Evolutionary conservation across 2,329 filamentous ascomycete species (phyloP).

Genomic region (Colletotrichum shisoi): DNA sequence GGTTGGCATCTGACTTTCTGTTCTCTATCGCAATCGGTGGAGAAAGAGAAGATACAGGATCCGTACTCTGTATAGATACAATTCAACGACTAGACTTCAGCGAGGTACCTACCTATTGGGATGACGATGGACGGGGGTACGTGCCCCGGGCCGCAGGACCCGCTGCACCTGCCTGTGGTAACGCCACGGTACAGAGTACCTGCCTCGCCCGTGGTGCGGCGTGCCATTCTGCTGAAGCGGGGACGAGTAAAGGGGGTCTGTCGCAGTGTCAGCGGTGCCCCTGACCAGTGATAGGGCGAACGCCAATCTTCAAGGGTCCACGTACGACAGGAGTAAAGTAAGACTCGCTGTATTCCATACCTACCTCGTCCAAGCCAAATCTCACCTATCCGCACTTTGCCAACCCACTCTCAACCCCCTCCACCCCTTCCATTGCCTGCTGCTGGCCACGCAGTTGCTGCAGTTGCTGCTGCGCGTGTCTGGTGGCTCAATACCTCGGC

Average conservation of each 20-base stretch:
- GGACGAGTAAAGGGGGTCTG: background rate
- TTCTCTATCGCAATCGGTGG: constrained; percentile 14
- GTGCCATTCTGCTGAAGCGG: constrained; percentile 13
- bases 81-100: constrained; percentile 3
- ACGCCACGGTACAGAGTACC: constrained; percentile 8
- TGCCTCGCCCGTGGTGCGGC: constrained; percentile 1
- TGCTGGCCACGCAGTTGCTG: background rate
- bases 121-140: background rate
- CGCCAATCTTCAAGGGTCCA: constrained; percentile 36
- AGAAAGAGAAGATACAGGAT: constrained; percentile 9
- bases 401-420: constrained; percentile 3
- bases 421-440: background rate
- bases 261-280: constrained; percentile 15
- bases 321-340: constrained; percentile 19
- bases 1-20: background rate
- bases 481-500: constrained; percentile 6
- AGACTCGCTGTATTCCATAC: constrained; percentile 29
- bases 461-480: background rate
- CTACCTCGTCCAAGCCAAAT: constrained; percentile 20
- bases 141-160: constrained; percentile 11
- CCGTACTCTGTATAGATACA: too few species aligned
- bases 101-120: constrained; percentile 24
- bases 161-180: background rate
- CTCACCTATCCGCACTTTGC: constrained; percentile 10
- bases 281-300: constrained; percentile 32